Evolutionary conservation across 2,329 filamentous ascomycete species (phyloP), one percentile per base, ranked within the genome.

Genomic region (Penicillium freii): DNA sequence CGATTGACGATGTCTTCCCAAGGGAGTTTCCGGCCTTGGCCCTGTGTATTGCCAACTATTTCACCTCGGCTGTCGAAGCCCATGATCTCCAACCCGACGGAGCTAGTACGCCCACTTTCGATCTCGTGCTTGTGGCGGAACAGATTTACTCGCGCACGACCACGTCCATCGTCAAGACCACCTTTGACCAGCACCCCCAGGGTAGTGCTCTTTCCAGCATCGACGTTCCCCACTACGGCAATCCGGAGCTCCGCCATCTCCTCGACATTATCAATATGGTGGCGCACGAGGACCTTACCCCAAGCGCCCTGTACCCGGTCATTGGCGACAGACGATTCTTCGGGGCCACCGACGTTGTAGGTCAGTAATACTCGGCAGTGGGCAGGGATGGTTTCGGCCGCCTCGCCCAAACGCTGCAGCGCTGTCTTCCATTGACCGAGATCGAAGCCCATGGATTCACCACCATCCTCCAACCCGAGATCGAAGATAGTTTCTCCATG

Each of bases 111-210:
- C 1, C 94, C 94, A 46, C 90, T 94, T 76, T 99, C 94, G 40
- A 97, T 89, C 77, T 99, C 94, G 70, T 99, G 94, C 76, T 99
- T 97, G 75, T 99, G 94, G 17, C 94, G 86, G 77, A 99, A 99
- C 13, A 99, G 85, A 64, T 96, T 97, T 51, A 99, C 90, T 61
- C 94, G 88, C 45, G 94, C 93, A 74, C 90, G 93, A 13, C 94
- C 94, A 70, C 94, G 85, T 17, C 94, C 94, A 75, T 99, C 94
- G 68, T 99, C 94, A 2, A 99, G 85, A 51, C 90, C 90, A 5
- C 94, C 94, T 76, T 97, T 97, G 7, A 97, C 94, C 6, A 99
- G 81, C 1, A 99, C 94, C 43, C 94, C 94, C 2, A 99, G 80
- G 84, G 97, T 89, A 29, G 94, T 97, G 71, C 91, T 96, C 78